phyloP scores from a whole-genome alignment of 2,329 filamentous ascomycete species.

The Xylaria sp. region DNA sequence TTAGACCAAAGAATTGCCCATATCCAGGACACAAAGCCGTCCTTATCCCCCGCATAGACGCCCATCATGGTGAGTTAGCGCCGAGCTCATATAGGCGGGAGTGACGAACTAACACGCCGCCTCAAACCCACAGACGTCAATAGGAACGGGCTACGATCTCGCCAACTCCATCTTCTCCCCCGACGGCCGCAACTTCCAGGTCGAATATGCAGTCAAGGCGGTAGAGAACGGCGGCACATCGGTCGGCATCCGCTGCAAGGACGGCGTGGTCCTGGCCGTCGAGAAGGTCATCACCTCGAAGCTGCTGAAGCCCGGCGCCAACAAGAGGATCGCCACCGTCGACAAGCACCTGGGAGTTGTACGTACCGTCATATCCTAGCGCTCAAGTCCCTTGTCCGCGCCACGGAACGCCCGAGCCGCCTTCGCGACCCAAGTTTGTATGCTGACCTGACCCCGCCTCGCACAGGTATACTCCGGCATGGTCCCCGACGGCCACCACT shows the following conservation, averaged over 20 bases:
- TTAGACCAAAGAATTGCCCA: neutral
- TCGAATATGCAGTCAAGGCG: slow-evolving; percentile 98
- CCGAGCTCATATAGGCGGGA: neutral
- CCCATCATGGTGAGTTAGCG: slow-evolving; percentile 32
- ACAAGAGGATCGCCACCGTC: slow-evolving; percentile 95
- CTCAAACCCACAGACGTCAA: slow-evolving; percentile 78
- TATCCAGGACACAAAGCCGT: slow-evolving; percentile 1
- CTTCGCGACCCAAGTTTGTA: neutral
- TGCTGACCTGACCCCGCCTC: neutral
- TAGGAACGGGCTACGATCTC: slow-evolving; percentile 99
- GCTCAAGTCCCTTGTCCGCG: neutral
- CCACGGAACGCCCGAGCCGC: neutral
- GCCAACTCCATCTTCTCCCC: slow-evolving; percentile 99
- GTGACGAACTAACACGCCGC: slow-evolving; percentile 28
- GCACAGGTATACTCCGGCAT: slow-evolving; percentile 91
- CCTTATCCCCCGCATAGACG: slow-evolving; percentile 4
- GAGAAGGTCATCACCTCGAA: slow-evolving; percentile 98
- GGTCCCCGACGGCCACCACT: slow-evolving; percentile 93
- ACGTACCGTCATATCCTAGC: slow-evolving; percentile 53
- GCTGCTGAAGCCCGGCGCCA: slow-evolving; percentile 91
- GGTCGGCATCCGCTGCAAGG: slow-evolving; percentile 95
- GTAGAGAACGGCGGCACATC: slow-evolving; percentile 98
- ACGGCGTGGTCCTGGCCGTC: slow-evolving; percentile 93
- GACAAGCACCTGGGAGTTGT: slow-evolving; percentile 95
- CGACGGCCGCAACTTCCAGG: slow-evolving; percentile 98